A percentile compares a stretch with the other conserved stretches of the same genome.
These are phyloP conservation scores for Macroventuria anomochaeta DNA, from an alignment of 2,329 filamentous ascomycete genomes.

Conservation along the genomic window DNA sequence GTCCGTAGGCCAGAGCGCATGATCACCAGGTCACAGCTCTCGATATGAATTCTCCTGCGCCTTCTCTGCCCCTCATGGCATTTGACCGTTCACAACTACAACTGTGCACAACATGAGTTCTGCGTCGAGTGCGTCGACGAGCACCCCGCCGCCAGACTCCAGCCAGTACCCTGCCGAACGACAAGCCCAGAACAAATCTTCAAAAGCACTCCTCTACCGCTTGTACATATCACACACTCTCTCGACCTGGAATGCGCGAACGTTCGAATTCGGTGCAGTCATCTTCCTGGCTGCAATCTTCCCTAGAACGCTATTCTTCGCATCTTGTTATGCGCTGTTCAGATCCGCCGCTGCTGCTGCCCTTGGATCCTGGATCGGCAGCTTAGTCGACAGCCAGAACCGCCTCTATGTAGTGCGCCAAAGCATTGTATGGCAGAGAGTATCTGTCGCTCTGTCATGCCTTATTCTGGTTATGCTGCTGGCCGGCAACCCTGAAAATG, in stretches of 20 bases:
- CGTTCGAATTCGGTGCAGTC: conserved; percentile 59
- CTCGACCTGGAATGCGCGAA: conserved; percentile 58
- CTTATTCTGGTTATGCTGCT: conserved; percentile 33
- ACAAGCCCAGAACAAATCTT: conserved; percentile 6
- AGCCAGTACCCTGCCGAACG: conserved; percentile 8
- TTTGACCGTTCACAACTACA: background rate
- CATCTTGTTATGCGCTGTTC: conserved; percentile 72
- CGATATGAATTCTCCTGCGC: conserved; percentile 6
- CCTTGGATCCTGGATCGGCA: conserved; percentile 65
- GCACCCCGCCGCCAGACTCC: background rate
- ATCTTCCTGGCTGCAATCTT: conserved; percentile 56
- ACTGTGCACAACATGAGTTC: conserved; percentile 14
- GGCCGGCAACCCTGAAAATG: conserved; percentile 11
- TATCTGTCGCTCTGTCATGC: conserved; percentile 44
- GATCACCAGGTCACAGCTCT: conserved; percentile 16
- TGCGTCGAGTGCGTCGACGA: conserved; percentile 11
- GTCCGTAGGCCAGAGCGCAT: conserved; percentile 19
- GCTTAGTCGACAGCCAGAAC: conserved; percentile 62
- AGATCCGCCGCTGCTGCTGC: conserved; percentile 65
- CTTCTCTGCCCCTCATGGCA: conserved; percentile 7
- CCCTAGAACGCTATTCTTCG: conserved; percentile 65
- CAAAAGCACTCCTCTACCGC: conserved; percentile 33
- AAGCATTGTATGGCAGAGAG: conserved; percentile 50
- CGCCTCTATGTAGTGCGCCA: conserved; percentile 50
- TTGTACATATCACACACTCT: conserved; percentile 57